Percentiles rank a stretch among this genome's conserved stretches.
Conservation (phyloP, 352 stramenopile genomes). For the Thalassiosira sp. region DNA sequence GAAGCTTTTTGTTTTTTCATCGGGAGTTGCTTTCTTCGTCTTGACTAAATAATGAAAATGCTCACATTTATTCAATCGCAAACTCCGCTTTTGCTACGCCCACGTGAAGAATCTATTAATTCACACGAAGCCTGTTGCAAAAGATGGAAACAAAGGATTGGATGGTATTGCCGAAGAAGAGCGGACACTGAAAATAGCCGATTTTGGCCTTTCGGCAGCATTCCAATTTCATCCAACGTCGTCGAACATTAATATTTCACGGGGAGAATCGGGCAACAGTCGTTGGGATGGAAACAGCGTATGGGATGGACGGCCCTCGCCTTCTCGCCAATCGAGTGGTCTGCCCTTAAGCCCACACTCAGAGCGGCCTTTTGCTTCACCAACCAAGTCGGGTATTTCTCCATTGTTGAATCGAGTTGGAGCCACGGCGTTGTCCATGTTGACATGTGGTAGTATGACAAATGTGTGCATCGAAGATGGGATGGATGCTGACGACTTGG, state of each 20-base stretch:
- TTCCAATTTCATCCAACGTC: slow-evolving; percentile 71
- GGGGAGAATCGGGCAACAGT: slow-evolving; percentile 21
- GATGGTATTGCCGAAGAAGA: slow-evolving; percentile 69
- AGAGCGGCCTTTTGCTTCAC: slow-evolving; percentile 11
- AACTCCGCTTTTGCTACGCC: neutral
- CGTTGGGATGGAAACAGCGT: slow-evolving; percentile 42
- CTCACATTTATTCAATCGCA: slow-evolving; percentile 9
- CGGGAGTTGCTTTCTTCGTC: no score
- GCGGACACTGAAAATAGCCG: slow-evolving; percentile 97
- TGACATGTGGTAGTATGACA: slow-evolving; percentile 76
- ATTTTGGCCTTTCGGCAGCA: slow-evolving; percentile 97
- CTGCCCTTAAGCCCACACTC: slow-evolving; percentile 42
- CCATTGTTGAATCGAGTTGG: slow-evolving; percentile 47
- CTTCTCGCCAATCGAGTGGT: slow-evolving; percentile 5
- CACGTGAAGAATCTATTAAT: slow-evolving; percentile 88
- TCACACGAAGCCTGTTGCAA: slow-evolving; percentile 83
- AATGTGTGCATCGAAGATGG: slow-evolving; percentile 52
- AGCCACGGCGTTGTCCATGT: slow-evolving; percentile 63
- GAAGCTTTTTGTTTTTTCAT: slow-evolving; percentile 5
- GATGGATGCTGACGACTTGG: slow-evolving; percentile 23
- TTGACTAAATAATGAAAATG: no score
- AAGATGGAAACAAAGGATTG: slow-evolving; percentile 62
- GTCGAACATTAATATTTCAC: slow-evolving; percentile 8
- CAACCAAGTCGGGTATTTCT: slow-evolving; percentile 26
- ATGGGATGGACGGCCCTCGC: slow-evolving; percentile 12